phyloP scores from a whole-genome alignment of 2,329 filamentous ascomycete genomes.

The Akanthomyces uredinophilus region DNA sequence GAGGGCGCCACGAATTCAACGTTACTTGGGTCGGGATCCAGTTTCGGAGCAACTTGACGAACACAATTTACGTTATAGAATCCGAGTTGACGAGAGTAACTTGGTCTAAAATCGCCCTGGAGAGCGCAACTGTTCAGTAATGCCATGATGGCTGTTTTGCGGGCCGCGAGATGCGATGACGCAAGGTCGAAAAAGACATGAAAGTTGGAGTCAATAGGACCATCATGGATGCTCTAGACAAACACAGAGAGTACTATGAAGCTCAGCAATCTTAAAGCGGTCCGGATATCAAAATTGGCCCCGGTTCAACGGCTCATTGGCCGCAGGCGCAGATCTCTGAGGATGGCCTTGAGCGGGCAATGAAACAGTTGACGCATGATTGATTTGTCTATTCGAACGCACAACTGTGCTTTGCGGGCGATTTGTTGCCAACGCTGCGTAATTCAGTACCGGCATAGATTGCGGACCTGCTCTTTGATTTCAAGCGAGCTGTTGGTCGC shows the following conservation, averaged over 20 bases:
- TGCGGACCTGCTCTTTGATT: neutral
- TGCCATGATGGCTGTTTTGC: too few species aligned
- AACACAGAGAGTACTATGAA: too few species aligned
- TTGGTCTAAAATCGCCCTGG: neutral
- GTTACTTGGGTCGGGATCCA: conserved; percentile 9
- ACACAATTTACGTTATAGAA: neutral
- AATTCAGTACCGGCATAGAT: neutral
- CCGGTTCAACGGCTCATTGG: neutral
- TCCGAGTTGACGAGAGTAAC: neutral
- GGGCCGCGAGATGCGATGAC: too few species aligned
- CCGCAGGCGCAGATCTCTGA: too few species aligned
- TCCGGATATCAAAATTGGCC: neutral
- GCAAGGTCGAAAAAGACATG: too few species aligned
- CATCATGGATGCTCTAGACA: too few species aligned
- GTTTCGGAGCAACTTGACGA: conserved; percentile 4
- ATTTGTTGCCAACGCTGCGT: neutral
- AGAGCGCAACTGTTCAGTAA: neutral
- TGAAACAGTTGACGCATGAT: neutral
- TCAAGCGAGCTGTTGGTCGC: neutral
- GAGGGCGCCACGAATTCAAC: conserved; percentile 8
- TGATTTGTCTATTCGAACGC: neutral
- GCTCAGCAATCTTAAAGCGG: neutral
- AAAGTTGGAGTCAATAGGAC: too few species aligned
- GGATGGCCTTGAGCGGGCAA: neutral
- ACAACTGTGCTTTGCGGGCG: neutral